Base-by-base conservation (phyloP, 306 rosid species). In the Vigna angularis region DNA sequence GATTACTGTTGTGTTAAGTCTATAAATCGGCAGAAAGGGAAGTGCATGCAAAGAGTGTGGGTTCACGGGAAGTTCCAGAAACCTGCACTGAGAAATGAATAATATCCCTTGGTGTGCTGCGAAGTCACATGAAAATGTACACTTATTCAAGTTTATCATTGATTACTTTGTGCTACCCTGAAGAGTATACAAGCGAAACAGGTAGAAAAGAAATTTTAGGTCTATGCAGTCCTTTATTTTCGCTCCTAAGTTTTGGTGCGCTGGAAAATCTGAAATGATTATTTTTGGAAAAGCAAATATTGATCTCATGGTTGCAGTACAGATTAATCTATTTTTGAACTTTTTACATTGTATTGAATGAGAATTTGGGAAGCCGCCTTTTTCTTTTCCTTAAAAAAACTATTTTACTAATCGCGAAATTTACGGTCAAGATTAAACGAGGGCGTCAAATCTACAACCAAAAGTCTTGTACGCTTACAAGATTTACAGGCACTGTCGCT, bases 1-100 rank as follows among this genome's bases (percentile, higher is more conserved):
- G 93, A 89, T 78, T 95, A 95, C 76, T 95, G 98, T 56, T 92
- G 98, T 83, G 88, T 95, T 11, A 92, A 86, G 85, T 92, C 98
- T 2, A 84, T 79, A 40, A 95, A 95, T 81, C 93, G 97, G 15
- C 82, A 76, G 81, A 90, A 87, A 48, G 96, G 92, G 80, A 95
- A 95, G 87, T 82, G 83, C 79, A 90, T 89, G 98, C 88, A 15
- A 78, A 88, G 98, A 85, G 98, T 95, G 61, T 95, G 98, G 98
- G 95, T 95, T 83, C 98, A 95, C 57, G 98, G 91, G 79, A 95
- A 91, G 85, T 95, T 95, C 82, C 93, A 87, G 86, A 95, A 91
- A 87, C 93, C 96, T 56, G 55, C 74, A 8, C 84, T 72, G 81
- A 53, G 58, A 44, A 51, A 44, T 77, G 70, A 57, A 64, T 66